These are phyloP conservation scores for Quercus dentata DNA, from an alignment of 306 rosid species.

Conservation along the genomic window DNA sequence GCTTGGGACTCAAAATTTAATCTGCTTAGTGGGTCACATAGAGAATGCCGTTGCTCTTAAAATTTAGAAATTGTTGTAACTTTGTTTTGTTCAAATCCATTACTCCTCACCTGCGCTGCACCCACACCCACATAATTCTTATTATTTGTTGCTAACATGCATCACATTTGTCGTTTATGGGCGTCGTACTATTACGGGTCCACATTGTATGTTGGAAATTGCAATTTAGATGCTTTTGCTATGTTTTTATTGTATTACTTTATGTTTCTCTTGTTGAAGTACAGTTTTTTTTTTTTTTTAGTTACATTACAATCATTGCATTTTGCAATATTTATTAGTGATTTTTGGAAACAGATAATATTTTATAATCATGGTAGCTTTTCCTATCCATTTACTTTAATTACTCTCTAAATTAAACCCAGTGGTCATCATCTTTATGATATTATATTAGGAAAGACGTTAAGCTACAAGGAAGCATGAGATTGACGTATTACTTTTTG, in stretches of 20 bases:
- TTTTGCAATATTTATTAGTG: not conserved
- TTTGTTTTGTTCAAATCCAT: not conserved
- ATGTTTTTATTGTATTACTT: not conserved
- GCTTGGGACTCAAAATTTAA: not conserved
- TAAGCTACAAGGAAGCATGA: not conserved
- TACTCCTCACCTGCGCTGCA: not conserved
- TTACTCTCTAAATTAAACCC: not conserved
- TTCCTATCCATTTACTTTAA: not conserved
- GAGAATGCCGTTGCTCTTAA: slow-evolving; percentile 1
- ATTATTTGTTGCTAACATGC: not conserved
- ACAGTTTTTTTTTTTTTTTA: not conserved
- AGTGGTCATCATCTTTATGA: not conserved
- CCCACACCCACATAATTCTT: not conserved
- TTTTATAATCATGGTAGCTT: not conserved
- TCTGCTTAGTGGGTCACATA: slow-evolving; percentile 1
- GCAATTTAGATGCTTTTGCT: not conserved
- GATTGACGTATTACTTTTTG: slow-evolving; percentile 10
- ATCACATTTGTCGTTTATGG: slow-evolving; percentile 31
- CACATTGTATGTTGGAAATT: slow-evolving; percentile 7
- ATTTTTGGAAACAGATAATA: not conserved
- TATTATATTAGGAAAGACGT: not conserved
- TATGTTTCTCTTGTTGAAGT: not conserved
- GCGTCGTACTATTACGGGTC: slow-evolving; percentile 20
- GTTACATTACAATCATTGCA: slow-evolving; percentile 10
- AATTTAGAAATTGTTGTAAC: not conserved